These are phyloP conservation scores for Aquilaria yunnanensis DNA, from an alignment of 345 rosid genomes.

Conservation along the genomic window DNA sequence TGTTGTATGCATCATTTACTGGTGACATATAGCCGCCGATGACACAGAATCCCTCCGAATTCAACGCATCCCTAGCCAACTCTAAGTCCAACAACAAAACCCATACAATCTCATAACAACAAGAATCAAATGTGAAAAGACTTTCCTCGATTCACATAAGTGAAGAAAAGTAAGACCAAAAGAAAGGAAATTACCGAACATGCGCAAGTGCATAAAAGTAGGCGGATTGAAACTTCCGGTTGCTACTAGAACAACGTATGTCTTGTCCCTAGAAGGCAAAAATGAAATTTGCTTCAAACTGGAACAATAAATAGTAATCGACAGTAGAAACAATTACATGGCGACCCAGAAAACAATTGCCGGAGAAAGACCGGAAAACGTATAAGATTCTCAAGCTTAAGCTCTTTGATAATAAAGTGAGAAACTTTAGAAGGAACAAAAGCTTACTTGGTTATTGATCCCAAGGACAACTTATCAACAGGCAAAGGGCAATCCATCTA, in stretches of 20 bases:
- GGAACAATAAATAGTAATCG: neutral
- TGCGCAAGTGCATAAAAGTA: conserved; percentile 86
- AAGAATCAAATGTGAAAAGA: neutral
- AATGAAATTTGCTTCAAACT: neutral
- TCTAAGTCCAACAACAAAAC: conserved; percentile 35
- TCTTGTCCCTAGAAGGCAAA: conserved; percentile 30
- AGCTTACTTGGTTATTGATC: conserved; percentile 28
- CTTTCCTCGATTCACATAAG: neutral
- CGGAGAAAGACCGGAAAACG: too few relatives aligned
- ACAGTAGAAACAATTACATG: neutral
- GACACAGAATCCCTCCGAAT: conserved; percentile 53
- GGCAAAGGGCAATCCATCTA: conserved; percentile 65
- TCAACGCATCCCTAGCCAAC: conserved; percentile 77
- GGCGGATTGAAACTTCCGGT: conserved; percentile 98
- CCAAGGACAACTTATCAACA: conserved; percentile 41
- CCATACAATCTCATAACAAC: conserved; percentile 1
- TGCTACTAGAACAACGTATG: conserved; percentile 62
- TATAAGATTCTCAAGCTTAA: too few relatives aligned
- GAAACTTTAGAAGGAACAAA: neutral
- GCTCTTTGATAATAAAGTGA: neutral
- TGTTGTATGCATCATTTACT: conserved; percentile 81
- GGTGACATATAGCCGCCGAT: conserved; percentile 95
- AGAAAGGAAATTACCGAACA: conserved; percentile 54
- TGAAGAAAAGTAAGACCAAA: neutral
- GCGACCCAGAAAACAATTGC: too few relatives aligned